phyloP scores from a whole-genome alignment of 169 alveolate genomes.

The Eimeria maxima region DNA sequence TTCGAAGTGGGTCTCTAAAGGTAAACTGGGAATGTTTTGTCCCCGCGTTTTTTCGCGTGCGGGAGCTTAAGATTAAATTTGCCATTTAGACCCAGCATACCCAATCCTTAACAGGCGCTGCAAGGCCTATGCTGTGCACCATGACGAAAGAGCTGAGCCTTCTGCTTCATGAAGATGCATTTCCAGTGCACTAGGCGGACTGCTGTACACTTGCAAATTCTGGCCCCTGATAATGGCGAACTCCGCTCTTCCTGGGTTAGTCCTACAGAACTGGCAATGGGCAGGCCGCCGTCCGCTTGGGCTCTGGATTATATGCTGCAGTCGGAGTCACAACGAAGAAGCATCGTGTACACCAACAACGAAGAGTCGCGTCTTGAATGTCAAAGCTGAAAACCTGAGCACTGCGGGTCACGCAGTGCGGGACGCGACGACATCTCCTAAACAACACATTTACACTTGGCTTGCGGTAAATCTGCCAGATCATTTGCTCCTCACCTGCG shows the following conservation, averaged over 20 bases:
- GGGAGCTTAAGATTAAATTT: not conserved
- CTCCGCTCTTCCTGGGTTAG: not conserved
- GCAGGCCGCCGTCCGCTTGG: not conserved
- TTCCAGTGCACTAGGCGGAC: not conserved
- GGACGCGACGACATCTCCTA: not conserved
- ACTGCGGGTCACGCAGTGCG: not conserved
- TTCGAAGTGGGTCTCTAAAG: not conserved
- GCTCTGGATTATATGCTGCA: constrained; percentile 64
- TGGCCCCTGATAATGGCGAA: not conserved
- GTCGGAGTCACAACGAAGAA: not conserved
- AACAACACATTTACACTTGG: not conserved
- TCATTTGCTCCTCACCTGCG: constrained; percentile 28
- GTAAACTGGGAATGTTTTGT: not conserved
- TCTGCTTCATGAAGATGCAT: not conserved
- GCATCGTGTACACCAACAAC: not conserved
- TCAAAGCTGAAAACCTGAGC: not conserved
- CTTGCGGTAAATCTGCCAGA: not conserved
- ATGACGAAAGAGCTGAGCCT: not conserved
- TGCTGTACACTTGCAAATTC: not conserved
- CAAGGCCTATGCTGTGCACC: not conserved
- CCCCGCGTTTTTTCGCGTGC: not conserved
- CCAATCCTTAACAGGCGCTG: too few relatives aligned
- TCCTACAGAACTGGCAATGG: not conserved
- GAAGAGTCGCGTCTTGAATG: not conserved
- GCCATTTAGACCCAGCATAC: too few relatives aligned